A percentile compares a stretch with the other conserved stretches of the same genome.
Conservation (phyloP, 164 flowering plant genomes). For the Magnolia changhungtana region DNA sequence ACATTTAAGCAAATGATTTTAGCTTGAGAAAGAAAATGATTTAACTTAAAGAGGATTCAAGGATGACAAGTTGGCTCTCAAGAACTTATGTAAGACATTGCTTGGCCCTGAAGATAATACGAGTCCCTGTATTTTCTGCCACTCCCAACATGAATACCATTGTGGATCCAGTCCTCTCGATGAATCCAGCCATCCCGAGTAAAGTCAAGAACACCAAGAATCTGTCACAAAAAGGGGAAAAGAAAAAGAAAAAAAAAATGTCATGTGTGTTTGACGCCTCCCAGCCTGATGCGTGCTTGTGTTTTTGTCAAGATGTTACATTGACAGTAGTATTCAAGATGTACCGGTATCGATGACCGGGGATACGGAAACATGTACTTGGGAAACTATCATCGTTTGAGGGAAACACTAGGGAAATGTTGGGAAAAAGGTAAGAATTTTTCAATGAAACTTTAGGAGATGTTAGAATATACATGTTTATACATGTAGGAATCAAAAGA, state of each 20-base stretch:
- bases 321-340: too few species aligned
- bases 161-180: conserved; percentile 87
- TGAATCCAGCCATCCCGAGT: conserved; percentile 94
- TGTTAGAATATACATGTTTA: too few species aligned
- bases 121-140: conserved; percentile 94
- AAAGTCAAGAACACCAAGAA: conserved; percentile 82
- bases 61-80: conserved; percentile 17
- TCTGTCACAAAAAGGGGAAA: conserved; percentile 34
- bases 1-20: too few species aligned
- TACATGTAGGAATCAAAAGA: too few species aligned
- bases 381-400: too few species aligned
- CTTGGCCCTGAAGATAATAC: conserved; percentile 80
- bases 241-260: neutral
- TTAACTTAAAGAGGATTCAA: neutral
- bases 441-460: too few species aligned
- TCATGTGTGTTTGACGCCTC: neutral
- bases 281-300: neutral
- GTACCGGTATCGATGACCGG: too few species aligned
- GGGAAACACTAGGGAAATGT: too few species aligned
- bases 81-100: conserved; percentile 81
- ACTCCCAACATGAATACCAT: conserved; percentile 76
- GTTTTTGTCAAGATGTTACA: neutral
- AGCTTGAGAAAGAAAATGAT: too few species aligned
- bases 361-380: too few species aligned
- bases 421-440: too few species aligned